A percentile compares a stretch with the other conserved stretches of the same genome.
Conservation (phyloP, 805 yeast species). For the Candida montana region DNA sequence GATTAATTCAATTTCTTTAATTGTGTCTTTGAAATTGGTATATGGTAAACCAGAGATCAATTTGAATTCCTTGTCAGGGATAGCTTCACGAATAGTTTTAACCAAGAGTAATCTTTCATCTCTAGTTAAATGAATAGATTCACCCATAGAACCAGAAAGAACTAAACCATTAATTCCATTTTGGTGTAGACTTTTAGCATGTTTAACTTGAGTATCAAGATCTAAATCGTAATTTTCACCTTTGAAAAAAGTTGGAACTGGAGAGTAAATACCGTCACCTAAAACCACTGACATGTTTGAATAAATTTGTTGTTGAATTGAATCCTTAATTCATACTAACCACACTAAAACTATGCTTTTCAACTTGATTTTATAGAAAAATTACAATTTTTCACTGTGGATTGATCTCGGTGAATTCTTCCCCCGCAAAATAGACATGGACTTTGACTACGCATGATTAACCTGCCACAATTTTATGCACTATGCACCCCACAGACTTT, state of each 20-base stretch:
- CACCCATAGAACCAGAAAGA: slow-evolving; percentile 37
- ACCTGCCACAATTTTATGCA: too few relatives aligned
- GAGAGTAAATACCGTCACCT: slow-evolving; percentile 28
- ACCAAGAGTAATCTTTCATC: slow-evolving; percentile 30
- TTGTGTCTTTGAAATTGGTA: slow-evolving; percentile 24
- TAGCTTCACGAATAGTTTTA: slow-evolving; percentile 25
- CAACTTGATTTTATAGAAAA: too few relatives aligned
- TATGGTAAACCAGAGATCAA: slow-evolving; percentile 32
- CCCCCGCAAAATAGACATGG: too few relatives aligned
- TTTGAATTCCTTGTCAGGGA: slow-evolving; percentile 29
- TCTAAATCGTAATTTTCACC: slow-evolving; percentile 25
- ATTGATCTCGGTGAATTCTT: too few relatives aligned
- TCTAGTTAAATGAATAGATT: slow-evolving; percentile 30
- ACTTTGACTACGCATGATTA: too few relatives aligned
- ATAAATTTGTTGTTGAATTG: too few relatives aligned
- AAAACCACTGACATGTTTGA: neutral
- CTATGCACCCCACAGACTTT: too few relatives aligned
- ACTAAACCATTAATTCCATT: slow-evolving; percentile 33
- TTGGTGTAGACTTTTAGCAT: slow-evolving; percentile 26
- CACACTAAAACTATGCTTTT: too few relatives aligned
- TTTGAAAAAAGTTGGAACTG: slow-evolving; percentile 29
- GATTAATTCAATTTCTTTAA: slow-evolving; percentile 24
- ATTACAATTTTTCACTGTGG: too few relatives aligned
- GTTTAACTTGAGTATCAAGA: slow-evolving; percentile 28
- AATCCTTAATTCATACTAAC: too few relatives aligned